Evolutionary conservation across 108 stramenopile genomes (phyloP).

Genomic region (Pseudonitzschia multiseries): DNA sequence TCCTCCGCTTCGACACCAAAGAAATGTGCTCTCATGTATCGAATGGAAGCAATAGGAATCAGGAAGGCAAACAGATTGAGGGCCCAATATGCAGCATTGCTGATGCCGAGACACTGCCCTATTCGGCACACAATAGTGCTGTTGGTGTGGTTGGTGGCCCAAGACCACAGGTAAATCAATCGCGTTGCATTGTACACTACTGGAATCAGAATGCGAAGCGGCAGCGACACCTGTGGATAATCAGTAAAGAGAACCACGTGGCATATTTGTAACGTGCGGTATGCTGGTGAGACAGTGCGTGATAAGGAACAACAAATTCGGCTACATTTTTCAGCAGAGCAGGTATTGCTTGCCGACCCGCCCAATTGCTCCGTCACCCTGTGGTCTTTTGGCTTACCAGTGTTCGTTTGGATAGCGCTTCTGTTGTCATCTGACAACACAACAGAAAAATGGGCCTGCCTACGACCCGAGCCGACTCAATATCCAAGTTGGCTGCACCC

Average conservation of each 20-base stretch:
- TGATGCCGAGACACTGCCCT: constrained; percentile 46
- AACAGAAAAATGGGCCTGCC: constrained; percentile 59
- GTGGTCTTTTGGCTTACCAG: constrained; percentile 16
- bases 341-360: too few species aligned
- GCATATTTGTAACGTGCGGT: too few species aligned
- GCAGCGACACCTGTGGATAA: constrained; percentile 49
- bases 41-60: constrained; percentile 65
- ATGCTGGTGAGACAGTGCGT: background rate
- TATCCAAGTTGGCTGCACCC: background rate
- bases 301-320: background rate
- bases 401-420: constrained; percentile 35
- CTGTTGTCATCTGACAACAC: constrained; percentile 64
- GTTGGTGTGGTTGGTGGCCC: constrained; percentile 31
- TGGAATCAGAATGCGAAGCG: constrained; percentile 70
- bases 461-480: constrained; percentile 25
- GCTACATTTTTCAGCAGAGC: too few species aligned
- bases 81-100: constrained; percentile 64
- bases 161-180: constrained; percentile 55
- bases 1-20: constrained; percentile 73
- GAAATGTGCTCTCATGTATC: constrained; percentile 75
- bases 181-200: constrained; percentile 61
- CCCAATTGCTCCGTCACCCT: too few species aligned
- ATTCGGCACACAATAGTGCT: constrained; percentile 23
- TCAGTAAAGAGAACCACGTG: background rate
- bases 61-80: constrained; percentile 69